These are phyloP conservation scores for Neurospora crassa DNA, from an alignment of 2,329 filamentous ascomycete genomes.

Conservation along the genomic window DNA sequence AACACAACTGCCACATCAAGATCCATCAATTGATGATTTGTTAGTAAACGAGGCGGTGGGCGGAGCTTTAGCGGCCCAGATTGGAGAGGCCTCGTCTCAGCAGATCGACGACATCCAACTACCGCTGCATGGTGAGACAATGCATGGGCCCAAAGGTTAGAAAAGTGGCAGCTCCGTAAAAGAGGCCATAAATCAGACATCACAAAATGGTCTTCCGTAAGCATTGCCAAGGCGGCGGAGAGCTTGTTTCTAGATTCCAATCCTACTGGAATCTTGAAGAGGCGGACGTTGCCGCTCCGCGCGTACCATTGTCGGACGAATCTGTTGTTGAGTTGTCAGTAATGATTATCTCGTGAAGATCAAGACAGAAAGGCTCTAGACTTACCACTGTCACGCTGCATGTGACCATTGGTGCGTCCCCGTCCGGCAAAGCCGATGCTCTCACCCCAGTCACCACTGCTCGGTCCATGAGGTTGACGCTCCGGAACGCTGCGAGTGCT, in stretches of 20 bases:
- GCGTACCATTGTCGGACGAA: constrained; percentile 18
- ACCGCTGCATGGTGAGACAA: not conserved
- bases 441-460: constrained; percentile 47
- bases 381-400: constrained; percentile 52
- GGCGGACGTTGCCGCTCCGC: constrained; percentile 12
- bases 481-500: constrained; percentile 41
- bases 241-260: not conserved
- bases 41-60: not conserved
- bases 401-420: constrained; percentile 48
- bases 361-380: constrained; percentile 9
- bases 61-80: not conserved
- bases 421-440: constrained; percentile 44
- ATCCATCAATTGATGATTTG: not conserved
- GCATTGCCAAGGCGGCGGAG: not conserved
- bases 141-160: not conserved
- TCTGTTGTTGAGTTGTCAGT: constrained; percentile 10
- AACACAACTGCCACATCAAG: not conserved
- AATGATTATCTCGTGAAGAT: not conserved
- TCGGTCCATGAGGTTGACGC: constrained; percentile 54
- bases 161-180: not conserved
- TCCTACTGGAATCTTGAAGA: constrained; percentile 17
- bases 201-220: not conserved
- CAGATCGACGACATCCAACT: not conserved
- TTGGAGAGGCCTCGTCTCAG: not conserved
- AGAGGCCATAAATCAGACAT: not conserved